Conservation (phyloP, 2,329 filamentous ascomycete species). For the Fusarium sp. region DNA sequence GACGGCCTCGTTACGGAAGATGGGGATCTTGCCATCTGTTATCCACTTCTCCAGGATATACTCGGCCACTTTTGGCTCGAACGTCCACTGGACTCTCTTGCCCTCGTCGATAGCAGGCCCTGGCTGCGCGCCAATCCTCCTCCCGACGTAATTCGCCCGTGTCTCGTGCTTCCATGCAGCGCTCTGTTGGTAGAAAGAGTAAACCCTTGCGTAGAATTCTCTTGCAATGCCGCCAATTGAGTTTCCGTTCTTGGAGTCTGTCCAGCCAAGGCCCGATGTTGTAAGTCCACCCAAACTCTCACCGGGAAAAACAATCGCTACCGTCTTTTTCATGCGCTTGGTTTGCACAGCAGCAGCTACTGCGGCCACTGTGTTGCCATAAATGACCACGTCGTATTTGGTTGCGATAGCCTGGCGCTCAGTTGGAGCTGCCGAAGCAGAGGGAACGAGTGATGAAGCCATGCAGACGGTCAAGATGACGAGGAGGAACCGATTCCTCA, state of each 20-base stretch:
- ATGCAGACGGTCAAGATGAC: constrained; percentile 31
- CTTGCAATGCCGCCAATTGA: constrained; percentile 37
- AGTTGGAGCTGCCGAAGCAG: constrained; percentile 21
- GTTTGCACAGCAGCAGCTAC: constrained; percentile 36
- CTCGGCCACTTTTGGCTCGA: constrained; percentile 38
- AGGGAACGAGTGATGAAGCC: constrained; percentile 30
- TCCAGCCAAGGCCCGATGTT: constrained; percentile 37
- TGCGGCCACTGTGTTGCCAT: constrained; percentile 40
- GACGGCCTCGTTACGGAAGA: constrained; percentile 33
- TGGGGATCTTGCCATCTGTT: constrained; percentile 31
- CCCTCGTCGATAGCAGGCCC: constrained; percentile 33
- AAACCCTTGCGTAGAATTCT: constrained; percentile 35
- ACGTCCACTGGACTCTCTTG: constrained; percentile 39
- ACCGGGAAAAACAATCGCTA: constrained; percentile 35
- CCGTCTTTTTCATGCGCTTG: constrained; percentile 35
- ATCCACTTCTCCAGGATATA: constrained; percentile 33
- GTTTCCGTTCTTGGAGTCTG: constrained; percentile 37
- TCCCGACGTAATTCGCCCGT: constrained; percentile 20
- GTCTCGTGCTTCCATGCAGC: constrained; percentile 29
- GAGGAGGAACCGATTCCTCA: constrained; percentile 21
- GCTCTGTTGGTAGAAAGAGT: constrained; percentile 24
- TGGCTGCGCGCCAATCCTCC: constrained; percentile 33
- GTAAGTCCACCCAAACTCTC: constrained; percentile 34
- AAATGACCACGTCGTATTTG: constrained; percentile 37
- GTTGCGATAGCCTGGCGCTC: constrained; percentile 13